Base-by-base conservation (phyloP, 345 rosid species). In the Eucalyptus decipiens region DNA sequence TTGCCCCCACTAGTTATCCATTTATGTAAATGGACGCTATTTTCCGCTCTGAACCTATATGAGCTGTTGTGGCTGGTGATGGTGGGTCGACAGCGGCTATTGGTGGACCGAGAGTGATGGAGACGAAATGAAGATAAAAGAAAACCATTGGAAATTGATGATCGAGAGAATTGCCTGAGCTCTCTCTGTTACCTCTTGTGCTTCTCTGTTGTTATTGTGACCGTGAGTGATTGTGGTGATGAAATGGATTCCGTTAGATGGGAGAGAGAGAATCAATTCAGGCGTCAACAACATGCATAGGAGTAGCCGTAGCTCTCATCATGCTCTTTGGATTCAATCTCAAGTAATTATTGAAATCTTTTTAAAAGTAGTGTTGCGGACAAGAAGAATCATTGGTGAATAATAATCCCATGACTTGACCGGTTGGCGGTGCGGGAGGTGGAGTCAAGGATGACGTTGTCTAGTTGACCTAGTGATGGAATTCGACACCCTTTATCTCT, bases 371-470 rank as follows among this genome's bases (percentile, higher is more conserved):
- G 37, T 34, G 80, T 18, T 69, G 1, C 7, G 2, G 4, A 69
- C 0, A 5, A 69, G 80, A 34, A 34, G 43, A 17, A 17, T 18
- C 42, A 34, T 69, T 23, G 43, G 37, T 32, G 43, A 18, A 69
- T 18, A 69, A 34, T 19, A 67, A 32, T 2, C 23, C 40, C 0
- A 37, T 0, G 6, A 4, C 23, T 67, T 0, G 9, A 69, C 43
- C 6, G 4, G 18, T 69, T 9, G 12, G 80, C 2, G 0, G 7
- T 5, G 43, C 34, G 2, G 10, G 58, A 54, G 58, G 5, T 0
- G 11, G 58, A 54, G 11, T 54, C 1, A 26, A 0, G 65, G 65
- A 58, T 26, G 7, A 58, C 7, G 2, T 24, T 56, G 6, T 58
- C 65, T 58, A 58, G n/a, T 24, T 58, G 65, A 58, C 6, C 65